Evolutionary conservation across 441 rosid genomes (phyloP), one percentile per base, ranked within the genome.

Genomic region (Pelargonium myrrhifolium): DNA sequence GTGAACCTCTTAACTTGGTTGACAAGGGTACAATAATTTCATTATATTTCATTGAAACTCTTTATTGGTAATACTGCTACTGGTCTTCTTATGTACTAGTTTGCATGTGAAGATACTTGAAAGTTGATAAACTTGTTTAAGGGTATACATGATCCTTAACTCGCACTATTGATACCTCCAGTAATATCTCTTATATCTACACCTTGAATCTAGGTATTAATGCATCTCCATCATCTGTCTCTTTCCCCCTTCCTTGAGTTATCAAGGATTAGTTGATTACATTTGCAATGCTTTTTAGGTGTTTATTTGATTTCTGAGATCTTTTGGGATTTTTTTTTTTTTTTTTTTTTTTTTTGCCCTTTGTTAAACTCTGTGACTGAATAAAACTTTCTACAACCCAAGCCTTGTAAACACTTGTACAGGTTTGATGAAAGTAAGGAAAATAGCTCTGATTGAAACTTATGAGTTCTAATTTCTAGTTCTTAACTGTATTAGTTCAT

Each of bases 51-150:
- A 58, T 6, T 58, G 62, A 4, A 11, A 10, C 62, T 58, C 35
- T 58, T 22, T 58, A 21, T 21, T 21, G 62, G 2, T 56, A 56
- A 58, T 21, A 21, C 62, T 22, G 28, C 10, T 56, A 58, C 6
- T 22, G 62, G 14, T 58, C 35, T 56, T 56, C 62, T 56, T 56
- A 28, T 10, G 11, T 56, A 58, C 62, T 58, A 22, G 62, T 35
- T 21, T 21, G 28, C 62, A 58, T 35, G 8, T 35, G 39, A 35
- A 35, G 39, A 35, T 35, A 35, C 39, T 35, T 35, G 39, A 35
- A 35, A 35, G 39, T 35, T 35, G 39, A 35, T 35, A 35, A 5
- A 35, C 39, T 35, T 35, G 39, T 35, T 35, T 35, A 35, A 35
- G 39, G 39, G 39, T 35, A 5, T 35, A 35, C 39, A 35, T 35